These are phyloP conservation scores for Verticillium dahliae DNA, from an alignment of 2,329 filamentous ascomycete genomes.

Conservation along the genomic window DNA sequence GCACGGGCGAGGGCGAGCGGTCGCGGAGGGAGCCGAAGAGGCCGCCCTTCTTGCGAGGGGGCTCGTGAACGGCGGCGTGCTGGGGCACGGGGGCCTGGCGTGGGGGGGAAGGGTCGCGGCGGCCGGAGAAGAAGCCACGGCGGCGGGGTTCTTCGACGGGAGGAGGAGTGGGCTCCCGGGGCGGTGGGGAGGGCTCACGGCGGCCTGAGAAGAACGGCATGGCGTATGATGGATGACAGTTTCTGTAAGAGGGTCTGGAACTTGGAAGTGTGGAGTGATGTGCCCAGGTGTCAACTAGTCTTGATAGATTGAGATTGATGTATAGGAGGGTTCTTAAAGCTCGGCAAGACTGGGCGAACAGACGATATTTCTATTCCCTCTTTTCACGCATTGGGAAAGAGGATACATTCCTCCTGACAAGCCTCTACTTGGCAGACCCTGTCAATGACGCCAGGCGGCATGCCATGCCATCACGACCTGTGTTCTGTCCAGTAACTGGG, in stretches of 20 bases:
- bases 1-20: slow-evolving; percentile 16
- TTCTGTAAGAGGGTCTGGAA: too few species aligned
- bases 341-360: not conserved
- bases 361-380: not conserved
- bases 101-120: slow-evolving; percentile 21
- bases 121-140: slow-evolving; percentile 16
- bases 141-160: slow-evolving; percentile 13
- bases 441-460: not conserved
- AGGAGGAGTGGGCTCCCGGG: slow-evolving; percentile 19
- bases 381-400: not conserved
- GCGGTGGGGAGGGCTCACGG: slow-evolving; percentile 21
- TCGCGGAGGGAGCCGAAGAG: slow-evolving; percentile 26
- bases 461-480: not conserved
- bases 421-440: not conserved
- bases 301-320: not conserved
- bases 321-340: not conserved
- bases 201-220: slow-evolving; percentile 19
- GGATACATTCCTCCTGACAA: not conserved
- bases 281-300: too few species aligned
- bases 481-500: not conserved
- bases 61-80: slow-evolving; percentile 17
- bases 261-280: too few species aligned
- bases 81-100: slow-evolving; percentile 20
- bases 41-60: slow-evolving; percentile 20
- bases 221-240: slow-evolving; percentile 1